Base-by-base conservation (phyloP, 805 yeast genomes). In the Candida sakaeoensis region DNA sequence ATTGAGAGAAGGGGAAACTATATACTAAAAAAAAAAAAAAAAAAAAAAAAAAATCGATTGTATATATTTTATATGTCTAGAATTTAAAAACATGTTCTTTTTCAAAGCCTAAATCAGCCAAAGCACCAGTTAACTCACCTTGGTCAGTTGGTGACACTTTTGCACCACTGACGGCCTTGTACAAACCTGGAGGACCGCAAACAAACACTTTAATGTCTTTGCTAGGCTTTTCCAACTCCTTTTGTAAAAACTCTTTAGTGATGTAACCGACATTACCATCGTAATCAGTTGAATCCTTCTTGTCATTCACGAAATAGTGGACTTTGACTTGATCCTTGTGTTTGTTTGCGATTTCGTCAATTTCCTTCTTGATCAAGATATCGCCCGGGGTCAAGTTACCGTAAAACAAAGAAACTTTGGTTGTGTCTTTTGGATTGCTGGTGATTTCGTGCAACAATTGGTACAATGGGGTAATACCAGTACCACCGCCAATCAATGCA, bases 171-270 rank as follows among this genome's bases (percentile, higher is more conserved):
- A 89, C 57, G 43, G 95, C 89, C 40, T 83, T 74, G 81, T 86
- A 86, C 61, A 93, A 74, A 30, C 85, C 85, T 56, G 96, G 95
- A 44, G 99, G 99, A 41, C 99, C 99, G 66, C 99, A 93, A 42
- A 91, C 85, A 53, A 85, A 91, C 43, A 90, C 76, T 63, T 82
- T 77, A 41, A 55, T 45, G 42, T 79, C 84, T 31, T 42, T 37
- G 15, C 74, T 55, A 25, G 96, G 82, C 49, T 74, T 71, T 43
- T 91, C 80, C 49, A 86, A 64, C 61, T 77, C 65, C 44, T 69
- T 59, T 48, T 70, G 58, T 60, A 91, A 70, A 65, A 72, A 80
- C 7, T 85, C 95, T 68, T 83, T 80, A 60, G 84, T 64, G 58
- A 93, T 84, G 75, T 61, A 84, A 39, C 99, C 99, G 31, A 68